Percentiles rank a stretch among this genome's conserved stretches.
Evolutionary conservation across 768 basidiomycete species (phyloP).

Genomic region (Lentinula boryana): DNA sequence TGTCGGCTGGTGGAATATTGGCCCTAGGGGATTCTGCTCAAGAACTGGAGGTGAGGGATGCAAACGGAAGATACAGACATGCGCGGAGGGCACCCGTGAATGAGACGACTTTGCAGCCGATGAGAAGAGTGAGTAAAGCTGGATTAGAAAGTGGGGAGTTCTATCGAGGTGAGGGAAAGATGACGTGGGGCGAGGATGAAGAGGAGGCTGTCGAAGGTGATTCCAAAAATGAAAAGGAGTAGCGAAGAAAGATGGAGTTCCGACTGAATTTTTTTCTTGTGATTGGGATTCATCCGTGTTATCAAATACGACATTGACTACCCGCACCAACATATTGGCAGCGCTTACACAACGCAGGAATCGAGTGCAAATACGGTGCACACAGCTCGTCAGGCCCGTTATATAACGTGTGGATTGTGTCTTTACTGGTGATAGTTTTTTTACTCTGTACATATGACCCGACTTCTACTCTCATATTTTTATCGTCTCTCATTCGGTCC

Average conservation of each 20-base stretch:
- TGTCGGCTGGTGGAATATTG: constrained; percentile 17
- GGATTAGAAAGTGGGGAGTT: constrained; percentile 64
- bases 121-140: constrained; percentile 88
- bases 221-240: background rate
- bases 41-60: constrained; percentile 88
- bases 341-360: background rate
- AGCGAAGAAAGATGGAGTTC: background rate
- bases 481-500: background rate
- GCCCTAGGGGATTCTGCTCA: constrained; percentile 66
- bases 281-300: background rate
- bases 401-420: background rate
- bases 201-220: background rate
- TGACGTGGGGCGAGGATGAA: background rate
- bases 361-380: background rate
- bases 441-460: background rate
- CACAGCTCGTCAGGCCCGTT: background rate
- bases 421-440: background rate
- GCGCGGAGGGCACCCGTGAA: constrained; percentile 83
- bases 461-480: background rate
- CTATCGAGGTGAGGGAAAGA: background rate
- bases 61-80: constrained; percentile 80
- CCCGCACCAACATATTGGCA: background rate
- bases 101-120: constrained; percentile 82
- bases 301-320: background rate
- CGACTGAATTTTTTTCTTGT: background rate